Conservation (phyloP, 73 alveolate genomes). For the Vitrella brassicaformis region DNA sequence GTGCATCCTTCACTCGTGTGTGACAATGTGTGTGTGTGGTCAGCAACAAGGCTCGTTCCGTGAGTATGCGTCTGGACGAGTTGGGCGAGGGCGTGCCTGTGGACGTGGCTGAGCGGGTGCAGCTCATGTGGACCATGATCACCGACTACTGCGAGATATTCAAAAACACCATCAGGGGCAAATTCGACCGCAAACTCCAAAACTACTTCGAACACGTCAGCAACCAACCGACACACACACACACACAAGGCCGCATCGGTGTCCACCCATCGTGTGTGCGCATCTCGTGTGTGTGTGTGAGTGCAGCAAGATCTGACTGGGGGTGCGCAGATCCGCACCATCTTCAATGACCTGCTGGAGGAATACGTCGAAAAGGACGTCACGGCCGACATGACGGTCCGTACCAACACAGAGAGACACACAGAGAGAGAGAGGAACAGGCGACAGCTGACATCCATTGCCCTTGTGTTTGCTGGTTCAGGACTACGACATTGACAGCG, state of each 20-base stretch:
- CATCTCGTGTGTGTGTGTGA: neutral
- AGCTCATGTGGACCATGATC: conserved; percentile 85
- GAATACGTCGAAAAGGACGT: conserved; percentile 4
- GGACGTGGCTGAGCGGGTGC: conserved; percentile 44
- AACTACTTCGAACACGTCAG: conserved; percentile 26
- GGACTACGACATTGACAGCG: conserved; percentile 81
- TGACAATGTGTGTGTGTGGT: conserved; percentile 5
- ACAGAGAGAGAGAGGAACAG: too few relatives aligned
- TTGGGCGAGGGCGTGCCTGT: conserved; percentile 48
- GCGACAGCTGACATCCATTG: too few relatives aligned
- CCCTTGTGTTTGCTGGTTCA: too few relatives aligned
- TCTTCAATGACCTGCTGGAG: conserved; percentile 30
- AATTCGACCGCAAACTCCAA: conserved; percentile 56
- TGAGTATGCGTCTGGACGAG: conserved; percentile 60
- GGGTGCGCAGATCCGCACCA: conserved; percentile 11
- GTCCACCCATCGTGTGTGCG: neutral
- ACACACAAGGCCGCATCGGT: neutral
- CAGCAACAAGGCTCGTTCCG: conserved; percentile 46
- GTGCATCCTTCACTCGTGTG: neutral
- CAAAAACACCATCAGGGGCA: conserved; percentile 78
- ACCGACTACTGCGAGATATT: conserved; percentile 82
- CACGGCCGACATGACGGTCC: neutral
- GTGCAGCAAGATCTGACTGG: conserved; percentile 1
- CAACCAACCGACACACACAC: neutral
- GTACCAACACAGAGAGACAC: too few relatives aligned